Evolutionary conservation across 1,139 yeast species (phyloP), one percentile per base, ranked within the genome.

Genomic region (Zygoascus hellenicus): DNA sequence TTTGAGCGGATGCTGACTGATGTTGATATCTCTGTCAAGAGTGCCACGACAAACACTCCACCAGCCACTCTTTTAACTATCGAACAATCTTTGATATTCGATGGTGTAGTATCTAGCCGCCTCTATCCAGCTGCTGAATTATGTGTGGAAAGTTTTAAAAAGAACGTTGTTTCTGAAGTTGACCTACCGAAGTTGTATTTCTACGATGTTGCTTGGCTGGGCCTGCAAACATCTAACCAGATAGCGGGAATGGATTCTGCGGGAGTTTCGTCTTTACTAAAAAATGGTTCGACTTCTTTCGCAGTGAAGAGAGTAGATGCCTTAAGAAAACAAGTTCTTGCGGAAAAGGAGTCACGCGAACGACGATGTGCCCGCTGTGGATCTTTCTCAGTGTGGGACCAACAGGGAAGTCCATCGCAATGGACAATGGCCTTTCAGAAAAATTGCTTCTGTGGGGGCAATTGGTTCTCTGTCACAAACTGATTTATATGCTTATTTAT

Each of bases 391-490:
- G 68, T 76, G 2, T 66, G 71, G 33, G 69, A 64, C 9, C 60
- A 58, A 26, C 57, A 58, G 28, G 49, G 56, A 4, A 52, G 56
- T 59, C 51, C 67, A 3, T 76, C 80, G 1, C 74, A 77, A 49
- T 83, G 90, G 88, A 78, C 85, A 0, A 72, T 80, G 70, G 83
- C 84, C 1, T 82, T 83, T 60, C 90, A 83, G 55, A 70, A 90
- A 54, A 78, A 79, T 15, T 87, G 96, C 64, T 69, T 84, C 19
- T 87, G 96, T 63, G 95, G 95, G 0, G 86, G 87, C 43, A 74
- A 81, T 4, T 84, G 92, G 92, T 54, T 54, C 30, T 43, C 48
- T 16, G 4, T 41, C 26, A 22, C 4, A 22, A 22, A 22, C 26
- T 22, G 26, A 22, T 22, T 22, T 22, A 22, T 22, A 22, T 22